Conservation (phyloP, 495 filamentous ascomycete species). For the Penicillium canariense region DNA sequence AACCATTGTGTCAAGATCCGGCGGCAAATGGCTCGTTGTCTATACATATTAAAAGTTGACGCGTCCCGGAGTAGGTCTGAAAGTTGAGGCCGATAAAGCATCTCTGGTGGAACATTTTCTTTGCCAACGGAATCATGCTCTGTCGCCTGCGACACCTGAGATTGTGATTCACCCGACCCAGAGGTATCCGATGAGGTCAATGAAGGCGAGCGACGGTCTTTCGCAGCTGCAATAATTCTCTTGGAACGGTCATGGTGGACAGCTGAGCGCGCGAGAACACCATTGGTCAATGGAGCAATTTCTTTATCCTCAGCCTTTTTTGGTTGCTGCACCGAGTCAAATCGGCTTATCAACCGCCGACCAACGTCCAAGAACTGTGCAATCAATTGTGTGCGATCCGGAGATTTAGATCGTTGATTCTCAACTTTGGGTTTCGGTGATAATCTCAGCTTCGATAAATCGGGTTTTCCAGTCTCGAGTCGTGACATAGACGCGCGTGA, state of each 20-base stretch:
- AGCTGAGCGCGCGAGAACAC: constrained; percentile 32
- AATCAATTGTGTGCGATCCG: constrained; percentile 46
- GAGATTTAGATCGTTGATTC: constrained; percentile 19
- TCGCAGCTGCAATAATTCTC: constrained; percentile 27
- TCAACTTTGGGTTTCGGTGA: constrained; percentile 27
- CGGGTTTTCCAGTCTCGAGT: constrained; percentile 39
- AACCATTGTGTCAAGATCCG: constrained; percentile 54
- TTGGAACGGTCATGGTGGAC: constrained; percentile 40
- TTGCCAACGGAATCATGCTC: constrained; percentile 30
- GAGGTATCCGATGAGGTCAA: constrained; percentile 25
- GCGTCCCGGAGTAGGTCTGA: constrained; percentile 58
- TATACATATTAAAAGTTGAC: constrained; percentile 56
- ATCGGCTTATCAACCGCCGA: constrained; percentile 38
- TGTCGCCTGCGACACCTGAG: constrained; percentile 23
- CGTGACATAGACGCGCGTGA: constrained; percentile 50
- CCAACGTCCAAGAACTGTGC: constrained; percentile 47
- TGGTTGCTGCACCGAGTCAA: constrained; percentile 24
- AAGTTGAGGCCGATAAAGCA: constrained; percentile 52
- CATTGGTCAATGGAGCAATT: constrained; percentile 24
- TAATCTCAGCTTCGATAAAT: constrained; percentile 29
- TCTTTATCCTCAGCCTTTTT: constrained; percentile 20
- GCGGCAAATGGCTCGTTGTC: constrained; percentile 46
- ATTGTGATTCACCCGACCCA: constrained; percentile 27
- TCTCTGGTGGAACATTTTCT: constrained; percentile 33
- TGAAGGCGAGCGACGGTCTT: constrained; percentile 20